phyloP scores from a whole-genome alignment of 2,329 filamentous ascomycete species.

The Catunica adiposa region DNA sequence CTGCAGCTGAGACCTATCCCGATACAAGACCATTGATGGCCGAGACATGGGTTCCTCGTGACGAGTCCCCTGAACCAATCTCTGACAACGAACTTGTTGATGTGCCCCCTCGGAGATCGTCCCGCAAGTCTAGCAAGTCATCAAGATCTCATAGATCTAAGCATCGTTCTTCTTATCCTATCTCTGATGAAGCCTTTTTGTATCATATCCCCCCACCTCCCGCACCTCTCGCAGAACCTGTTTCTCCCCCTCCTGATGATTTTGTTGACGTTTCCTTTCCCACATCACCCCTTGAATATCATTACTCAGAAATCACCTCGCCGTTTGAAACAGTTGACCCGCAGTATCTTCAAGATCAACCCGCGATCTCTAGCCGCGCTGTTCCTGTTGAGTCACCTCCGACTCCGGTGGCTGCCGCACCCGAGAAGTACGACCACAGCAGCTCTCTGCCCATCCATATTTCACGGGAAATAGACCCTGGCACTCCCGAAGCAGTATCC shows the following conservation, averaged over 20 bases:
- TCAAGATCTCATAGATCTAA: slow-evolving; percentile 4
- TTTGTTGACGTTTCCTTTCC: neutral
- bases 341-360: neutral
- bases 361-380: neutral
- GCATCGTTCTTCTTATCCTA: neutral
- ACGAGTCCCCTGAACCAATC: neutral
- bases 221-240: slow-evolving; percentile 1
- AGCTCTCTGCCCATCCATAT: neutral
- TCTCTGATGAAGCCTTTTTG: neutral
- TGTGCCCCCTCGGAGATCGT: slow-evolving; percentile 6
- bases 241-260: neutral
- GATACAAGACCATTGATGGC: neutral
- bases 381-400: neutral
- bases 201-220: neutral
- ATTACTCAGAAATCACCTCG: slow-evolving; percentile 3
- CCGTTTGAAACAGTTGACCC: neutral
- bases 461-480: neutral
- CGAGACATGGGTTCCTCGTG: neutral
- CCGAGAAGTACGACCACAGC: neutral
- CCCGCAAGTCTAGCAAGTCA: slow-evolving; percentile 5
- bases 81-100: neutral
- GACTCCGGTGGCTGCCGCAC: neutral
- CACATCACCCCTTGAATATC: neutral
- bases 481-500: neutral
- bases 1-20: neutral